Conservation (phyloP, 257 asterid species). For the Solanum clarkiae region DNA sequence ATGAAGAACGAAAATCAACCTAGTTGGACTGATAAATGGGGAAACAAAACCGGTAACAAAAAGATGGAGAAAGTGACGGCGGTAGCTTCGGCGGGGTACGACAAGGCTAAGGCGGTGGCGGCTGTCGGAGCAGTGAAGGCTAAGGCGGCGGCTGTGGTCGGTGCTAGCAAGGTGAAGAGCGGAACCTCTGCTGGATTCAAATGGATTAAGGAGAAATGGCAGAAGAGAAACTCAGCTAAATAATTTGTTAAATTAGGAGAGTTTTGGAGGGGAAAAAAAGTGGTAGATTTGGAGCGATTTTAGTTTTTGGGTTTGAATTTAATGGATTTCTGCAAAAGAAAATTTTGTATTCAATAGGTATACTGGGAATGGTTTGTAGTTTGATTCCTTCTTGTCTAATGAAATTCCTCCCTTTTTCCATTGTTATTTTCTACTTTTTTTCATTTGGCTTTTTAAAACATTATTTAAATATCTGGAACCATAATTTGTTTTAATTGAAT, state of each 20-base stretch:
- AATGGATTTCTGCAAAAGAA: not conserved
- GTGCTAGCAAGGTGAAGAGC: not conserved
- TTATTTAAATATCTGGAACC: no score
- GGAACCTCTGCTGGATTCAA: constrained; percentile 3
- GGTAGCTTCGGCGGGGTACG: constrained; percentile 7
- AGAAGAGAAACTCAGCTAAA: constrained; percentile 2
- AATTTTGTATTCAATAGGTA: not conserved
- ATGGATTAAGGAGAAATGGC: constrained; percentile 8
- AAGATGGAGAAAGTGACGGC: constrained; percentile 4
- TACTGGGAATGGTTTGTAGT: not conserved
- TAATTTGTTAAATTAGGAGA: not conserved
- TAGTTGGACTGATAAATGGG: constrained; percentile 7
- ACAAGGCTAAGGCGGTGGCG: constrained; percentile 9
- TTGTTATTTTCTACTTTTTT: no score
- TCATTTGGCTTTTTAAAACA: no score
- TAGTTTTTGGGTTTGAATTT: not conserved
- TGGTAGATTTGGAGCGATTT: not conserved
- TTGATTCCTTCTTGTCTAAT: not conserved
- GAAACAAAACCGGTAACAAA: not conserved
- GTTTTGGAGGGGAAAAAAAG: not conserved
- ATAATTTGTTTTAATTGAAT: no score
- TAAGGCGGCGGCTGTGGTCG: not conserved
- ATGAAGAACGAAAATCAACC: not conserved
- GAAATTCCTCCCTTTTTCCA: not conserved
- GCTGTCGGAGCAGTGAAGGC: constrained; percentile 9